These are phyloP conservation scores for Mortierella sp. DNA, from an alignment of 371 early-diverging fungal species.

Conservation along the genomic window DNA sequence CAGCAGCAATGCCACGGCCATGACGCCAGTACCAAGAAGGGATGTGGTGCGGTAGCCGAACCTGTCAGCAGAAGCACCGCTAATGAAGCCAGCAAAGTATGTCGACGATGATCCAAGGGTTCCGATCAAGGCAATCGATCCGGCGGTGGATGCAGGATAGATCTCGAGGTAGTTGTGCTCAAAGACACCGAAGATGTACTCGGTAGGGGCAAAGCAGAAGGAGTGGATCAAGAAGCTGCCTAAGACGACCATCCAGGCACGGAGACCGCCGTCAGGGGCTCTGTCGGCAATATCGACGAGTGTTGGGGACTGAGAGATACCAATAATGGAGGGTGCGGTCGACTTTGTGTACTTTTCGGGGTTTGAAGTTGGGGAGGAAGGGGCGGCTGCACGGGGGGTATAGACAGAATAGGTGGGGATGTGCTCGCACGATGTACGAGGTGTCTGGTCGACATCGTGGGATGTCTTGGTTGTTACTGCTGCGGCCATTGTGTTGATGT, in stretches of 20 bases:
- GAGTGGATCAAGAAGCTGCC: constrained; percentile 67
- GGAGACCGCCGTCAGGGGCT: constrained; percentile 64
- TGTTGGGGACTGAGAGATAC: constrained; percentile 37
- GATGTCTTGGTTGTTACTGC: constrained; percentile 6
- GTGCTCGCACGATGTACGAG: constrained; percentile 46
- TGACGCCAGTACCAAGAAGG: constrained; percentile 58
- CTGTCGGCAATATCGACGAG: constrained; percentile 38
- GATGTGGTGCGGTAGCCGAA: constrained; percentile 61
- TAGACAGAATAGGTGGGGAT: constrained; percentile 21
- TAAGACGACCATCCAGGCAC: constrained; percentile 73
- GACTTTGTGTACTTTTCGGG: constrained; percentile 48
- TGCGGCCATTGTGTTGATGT: background rate
- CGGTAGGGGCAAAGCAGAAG: constrained; percentile 67
- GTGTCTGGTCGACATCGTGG: constrained; percentile 38
- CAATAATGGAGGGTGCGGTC: constrained; percentile 47
- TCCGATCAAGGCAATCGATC: constrained; percentile 65
- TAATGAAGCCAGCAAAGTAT: constrained; percentile 61
- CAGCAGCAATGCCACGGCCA: constrained; percentile 58
- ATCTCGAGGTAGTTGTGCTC: constrained; percentile 60
- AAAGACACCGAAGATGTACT: constrained; percentile 64
- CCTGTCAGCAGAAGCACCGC: constrained; percentile 58
- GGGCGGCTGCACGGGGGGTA: constrained; percentile 8
- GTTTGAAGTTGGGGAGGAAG: constrained; percentile 22
- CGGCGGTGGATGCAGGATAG: constrained; percentile 49
- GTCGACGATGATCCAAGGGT: constrained; percentile 60